These are phyloP conservation scores for Beauveria medogensis DNA, from an alignment of 2,329 filamentous ascomycete genomes.

Conservation along the genomic window DNA sequence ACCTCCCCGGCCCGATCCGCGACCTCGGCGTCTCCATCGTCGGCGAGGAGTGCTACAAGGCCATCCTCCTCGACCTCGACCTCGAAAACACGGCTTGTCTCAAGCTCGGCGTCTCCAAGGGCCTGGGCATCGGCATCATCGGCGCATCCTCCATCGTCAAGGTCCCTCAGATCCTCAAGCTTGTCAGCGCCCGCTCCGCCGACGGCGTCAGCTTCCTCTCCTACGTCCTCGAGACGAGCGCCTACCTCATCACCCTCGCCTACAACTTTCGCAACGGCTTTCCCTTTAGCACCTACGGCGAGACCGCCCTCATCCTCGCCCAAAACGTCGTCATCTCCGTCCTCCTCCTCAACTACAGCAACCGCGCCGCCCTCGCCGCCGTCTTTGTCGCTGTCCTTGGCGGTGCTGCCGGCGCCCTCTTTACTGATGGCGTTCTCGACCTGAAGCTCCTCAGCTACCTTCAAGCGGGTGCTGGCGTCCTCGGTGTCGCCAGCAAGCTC, in stretches of 20 bases:
- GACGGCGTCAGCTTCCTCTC: slow-evolving; percentile 81
- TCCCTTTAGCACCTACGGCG: slow-evolving; percentile 94
- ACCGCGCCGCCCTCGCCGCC: slow-evolving; percentile 58
- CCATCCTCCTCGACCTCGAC: slow-evolving; percentile 78
- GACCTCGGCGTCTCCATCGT: slow-evolving; percentile 72
- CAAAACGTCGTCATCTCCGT: slow-evolving; percentile 89
- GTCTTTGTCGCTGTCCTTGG: slow-evolving; percentile 72
- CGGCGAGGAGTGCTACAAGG: slow-evolving; percentile 75
- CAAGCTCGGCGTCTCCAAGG: slow-evolving; percentile 87
- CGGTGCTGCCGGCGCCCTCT: slow-evolving; percentile 59
- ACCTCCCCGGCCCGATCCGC: slow-evolving; percentile 65
- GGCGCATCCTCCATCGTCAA: slow-evolving; percentile 87
- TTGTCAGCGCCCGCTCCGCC: slow-evolving; percentile 71
- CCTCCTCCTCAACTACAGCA: slow-evolving; percentile 77
- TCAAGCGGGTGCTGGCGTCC: slow-evolving; percentile 73
- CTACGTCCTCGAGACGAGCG: slow-evolving; percentile 84
- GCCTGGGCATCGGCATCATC: slow-evolving; percentile 87
- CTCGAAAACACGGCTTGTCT: slow-evolving; percentile 69
- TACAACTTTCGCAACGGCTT: slow-evolving; percentile 90
- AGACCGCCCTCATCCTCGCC: slow-evolving; percentile 82
- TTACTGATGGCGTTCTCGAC: slow-evolving; percentile 56
- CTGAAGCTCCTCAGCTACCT: slow-evolving; percentile 62
- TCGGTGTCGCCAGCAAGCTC: slow-evolving; percentile 84
- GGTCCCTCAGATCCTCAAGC: slow-evolving; percentile 92
- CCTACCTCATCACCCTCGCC: slow-evolving; percentile 80